phyloP scores from a whole-genome alignment of 805 yeast species.

The Spathaspora hagerdaliae region DNA sequence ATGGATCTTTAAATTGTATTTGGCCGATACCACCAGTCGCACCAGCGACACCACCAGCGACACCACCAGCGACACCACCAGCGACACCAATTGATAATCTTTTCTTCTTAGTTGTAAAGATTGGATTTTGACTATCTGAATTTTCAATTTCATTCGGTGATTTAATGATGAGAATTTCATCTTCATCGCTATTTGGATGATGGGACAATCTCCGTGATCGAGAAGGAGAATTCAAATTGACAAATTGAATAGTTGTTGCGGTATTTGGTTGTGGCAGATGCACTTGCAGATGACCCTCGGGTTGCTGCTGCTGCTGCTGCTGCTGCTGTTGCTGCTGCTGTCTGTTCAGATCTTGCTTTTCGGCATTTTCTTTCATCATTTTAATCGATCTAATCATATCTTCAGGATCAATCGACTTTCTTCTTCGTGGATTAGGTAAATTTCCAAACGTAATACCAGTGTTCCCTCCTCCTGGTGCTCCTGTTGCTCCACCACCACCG shows the following conservation, averaged over 20 bases:
- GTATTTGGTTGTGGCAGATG: background rate
- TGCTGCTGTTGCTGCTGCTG: conserved; percentile 4
- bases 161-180: conserved; percentile 71
- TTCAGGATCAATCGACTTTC: conserved; percentile 59
- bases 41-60: background rate
- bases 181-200: conserved; percentile 27
- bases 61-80: background rate
- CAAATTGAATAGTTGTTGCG: background rate
- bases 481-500: too few relatives aligned
- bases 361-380: conserved; percentile 57
- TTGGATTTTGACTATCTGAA: conserved; percentile 28
- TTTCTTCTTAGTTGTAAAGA: conserved; percentile 25
- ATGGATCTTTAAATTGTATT: conserved; percentile 19
- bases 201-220: background rate
- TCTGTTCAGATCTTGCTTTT: conserved; percentile 37
- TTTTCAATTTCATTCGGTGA: conserved; percentile 73
- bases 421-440: conserved; percentile 46
- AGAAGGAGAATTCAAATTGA: conserved; percentile 1
- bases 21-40: background rate
- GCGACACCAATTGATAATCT: conserved; percentile 2
- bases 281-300: too few relatives aligned
- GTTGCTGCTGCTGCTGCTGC: conserved; percentile 4
- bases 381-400: conserved; percentile 84
- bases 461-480: too few relatives aligned
- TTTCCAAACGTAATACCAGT: conserved; percentile 47